phyloP scores from a whole-genome alignment of 2,329 filamentous ascomycete genomes.

The Emericellopsis atlantica region DNA sequence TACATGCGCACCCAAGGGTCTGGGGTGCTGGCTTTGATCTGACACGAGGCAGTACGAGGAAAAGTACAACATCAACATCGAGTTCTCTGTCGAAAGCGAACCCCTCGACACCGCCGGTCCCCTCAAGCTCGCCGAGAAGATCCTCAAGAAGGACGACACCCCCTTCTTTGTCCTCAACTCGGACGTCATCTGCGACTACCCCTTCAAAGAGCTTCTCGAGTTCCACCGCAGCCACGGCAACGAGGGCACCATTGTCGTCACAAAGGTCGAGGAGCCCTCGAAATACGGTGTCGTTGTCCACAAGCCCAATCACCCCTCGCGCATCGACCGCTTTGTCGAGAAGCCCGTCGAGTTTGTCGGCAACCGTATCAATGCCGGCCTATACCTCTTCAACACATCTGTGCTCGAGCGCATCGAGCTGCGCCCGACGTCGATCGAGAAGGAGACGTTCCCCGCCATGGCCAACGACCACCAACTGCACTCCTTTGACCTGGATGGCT shows the following conservation, averaged over 20 bases:
- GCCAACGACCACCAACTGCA: constrained; percentile 81
- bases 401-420: constrained; percentile 88
- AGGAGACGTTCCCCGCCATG: constrained; percentile 96
- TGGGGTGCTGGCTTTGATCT: background rate
- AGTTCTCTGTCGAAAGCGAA: constrained; percentile 93
- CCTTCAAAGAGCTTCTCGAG: constrained; percentile 75
- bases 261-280: constrained; percentile 96
- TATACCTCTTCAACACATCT: constrained; percentile 94
- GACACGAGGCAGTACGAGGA: constrained; percentile 58
- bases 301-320: constrained; percentile 79
- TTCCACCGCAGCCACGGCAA: constrained; percentile 92
- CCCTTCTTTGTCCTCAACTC: constrained; percentile 99
- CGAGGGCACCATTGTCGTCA: constrained; percentile 95
- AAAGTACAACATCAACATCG: constrained; percentile 87
- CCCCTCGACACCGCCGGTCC: constrained; percentile 91
- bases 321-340: constrained; percentile 98
- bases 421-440: constrained; percentile 92
- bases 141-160: constrained; percentile 81
- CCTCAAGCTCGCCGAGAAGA: constrained; percentile 86
- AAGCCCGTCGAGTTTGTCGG: constrained; percentile 98
- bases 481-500: constrained; percentile 92
- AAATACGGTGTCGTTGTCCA: constrained; percentile 99
- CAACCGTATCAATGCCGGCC: constrained; percentile 96
- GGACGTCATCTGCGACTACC: constrained; percentile 96
- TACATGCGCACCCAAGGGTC: background rate